Evolutionary conservation across 805 yeast genomes (phyloP), one percentile per base, ranked within the genome.

Genomic region (Candida ficus): DNA sequence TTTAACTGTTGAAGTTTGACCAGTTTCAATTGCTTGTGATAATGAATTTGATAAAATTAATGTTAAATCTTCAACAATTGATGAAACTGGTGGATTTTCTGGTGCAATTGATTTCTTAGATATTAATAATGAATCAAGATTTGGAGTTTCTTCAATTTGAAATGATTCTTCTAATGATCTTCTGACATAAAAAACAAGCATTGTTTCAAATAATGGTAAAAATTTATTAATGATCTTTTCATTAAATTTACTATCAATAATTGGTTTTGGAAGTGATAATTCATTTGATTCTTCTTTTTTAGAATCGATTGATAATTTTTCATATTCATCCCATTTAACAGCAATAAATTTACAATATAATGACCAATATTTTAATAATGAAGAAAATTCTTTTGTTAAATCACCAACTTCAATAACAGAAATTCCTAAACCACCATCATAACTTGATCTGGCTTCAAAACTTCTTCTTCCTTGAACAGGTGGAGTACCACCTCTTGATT

Each of bases 311-410:
- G 26, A 28, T 13, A 36, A 12, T 38, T 56, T 45, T 47, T 56
- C 39, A 33, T 73, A 68, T 37, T 71, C 75, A 39, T 71, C 71
- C 80, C 90, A 87, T 43, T 83, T 76, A 16, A 76, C 71, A 1
- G 83, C 74, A 50, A 85, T 72, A 52, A 88, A 89, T 52, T 78
- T 76, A 43, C 83, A 71, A 57, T 86, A 87, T 65, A 83, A 69
- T 16, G 85, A 70, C 98, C 98, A 91, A 46, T 88, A 80, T 54
- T 84, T 86, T 54, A 91, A 64, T 57, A 93, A 83, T 8, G 82
- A 68, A 0, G 95, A 75, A 13, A 85, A 63, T 52, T 93, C 97
- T 39, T 70, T 73, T 10, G 84, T 64, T 17, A 83, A 53, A 42
- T 75, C 78, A n/a, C 86, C 84, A 11, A 83, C 73, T 33, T 79